Conservation (phyloP, 306 rosid genomes). For the Cicer judaicum region DNA sequence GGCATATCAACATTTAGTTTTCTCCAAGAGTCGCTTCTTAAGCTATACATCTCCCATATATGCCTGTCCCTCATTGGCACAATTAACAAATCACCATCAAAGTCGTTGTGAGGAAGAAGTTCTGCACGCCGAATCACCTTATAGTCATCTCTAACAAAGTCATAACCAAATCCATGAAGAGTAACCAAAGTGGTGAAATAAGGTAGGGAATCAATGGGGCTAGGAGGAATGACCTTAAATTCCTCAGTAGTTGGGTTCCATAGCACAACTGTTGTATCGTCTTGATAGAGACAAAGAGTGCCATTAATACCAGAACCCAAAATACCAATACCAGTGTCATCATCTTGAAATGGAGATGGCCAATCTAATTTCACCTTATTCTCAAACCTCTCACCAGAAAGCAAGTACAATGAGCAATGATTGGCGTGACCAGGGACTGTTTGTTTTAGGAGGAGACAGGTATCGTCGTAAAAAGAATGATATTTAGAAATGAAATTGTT, state of each 20-base stretch:
- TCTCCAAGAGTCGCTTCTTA: slow-evolving; percentile 5
- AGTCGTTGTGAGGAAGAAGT: background rate
- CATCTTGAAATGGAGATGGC: background rate
- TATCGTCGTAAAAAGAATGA: background rate
- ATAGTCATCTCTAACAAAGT: background rate
- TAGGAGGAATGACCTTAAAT: background rate
- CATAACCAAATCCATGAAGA: slow-evolving; percentile 10
- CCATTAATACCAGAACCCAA: background rate
- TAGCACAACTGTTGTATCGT: background rate
- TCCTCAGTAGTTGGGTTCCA: background rate
- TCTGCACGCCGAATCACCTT: background rate
- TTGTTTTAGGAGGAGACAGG: background rate
- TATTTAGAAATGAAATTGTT: background rate
- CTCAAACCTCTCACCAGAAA: background rate
- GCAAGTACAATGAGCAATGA: background rate
- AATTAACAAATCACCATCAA: background rate
- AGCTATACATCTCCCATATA: slow-evolving; percentile 11
- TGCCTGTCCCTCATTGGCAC: background rate
- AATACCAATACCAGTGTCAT: background rate
- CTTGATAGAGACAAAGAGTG: background rate
- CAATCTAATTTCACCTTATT: background rate
- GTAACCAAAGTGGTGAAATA: background rate
- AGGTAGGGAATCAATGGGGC: background rate
- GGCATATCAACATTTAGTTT: background rate
- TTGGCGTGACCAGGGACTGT: background rate